Evolutionary conservation across 768 basidiomycete genomes (phyloP), one percentile per base, ranked within the genome.

Genomic region (Termitomyces sp.): DNA sequence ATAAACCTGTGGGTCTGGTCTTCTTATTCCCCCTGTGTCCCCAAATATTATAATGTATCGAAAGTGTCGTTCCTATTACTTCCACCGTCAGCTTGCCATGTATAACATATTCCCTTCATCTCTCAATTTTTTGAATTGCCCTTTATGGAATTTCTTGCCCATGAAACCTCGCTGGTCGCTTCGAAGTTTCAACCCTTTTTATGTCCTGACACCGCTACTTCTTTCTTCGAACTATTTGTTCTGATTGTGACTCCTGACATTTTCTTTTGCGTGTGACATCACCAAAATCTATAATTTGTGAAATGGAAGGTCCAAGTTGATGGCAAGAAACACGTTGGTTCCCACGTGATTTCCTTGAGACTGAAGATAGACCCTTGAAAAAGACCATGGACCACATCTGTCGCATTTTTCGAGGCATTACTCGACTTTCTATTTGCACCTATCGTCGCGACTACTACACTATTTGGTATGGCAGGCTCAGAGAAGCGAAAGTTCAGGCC

Each of bases 401-500:
- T 31, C 30, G 30, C 4, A 7, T 8, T 31, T 1, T 8, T 31
- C 7, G 30, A 8, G 9, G 6, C 30, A 31, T 31, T 23, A 23
- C 23, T 30, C 30, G 30, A 30, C 30, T 5, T 30, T 30, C 30
- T 30, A 33, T 33, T 10, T 33, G 31, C 9, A 33, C 31, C 31
- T 33, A 33, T 40, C 17, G 2, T 40, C 17, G 7, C 38, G 38
- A 40, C 38, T 38, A 38, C 15, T 38, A 15, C 15, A 5, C 15
- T 17, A n/a, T n/a, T 41, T 7, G 14, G 8, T 15, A 44, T 44
- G 43, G 14, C 12, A 26, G 11, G 43, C 14, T 14, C 43, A 26
- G 23, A 45, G 40, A 47, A 42, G 5, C 21, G 35, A 19, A 58
- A 53, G 21, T 58, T 30, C 46, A 53, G 53, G 12, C 51, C 57